phyloP scores from a whole-genome alignment of 2,329 filamentous ascomycete genomes.

The Aspergillus glaucus region DNA sequence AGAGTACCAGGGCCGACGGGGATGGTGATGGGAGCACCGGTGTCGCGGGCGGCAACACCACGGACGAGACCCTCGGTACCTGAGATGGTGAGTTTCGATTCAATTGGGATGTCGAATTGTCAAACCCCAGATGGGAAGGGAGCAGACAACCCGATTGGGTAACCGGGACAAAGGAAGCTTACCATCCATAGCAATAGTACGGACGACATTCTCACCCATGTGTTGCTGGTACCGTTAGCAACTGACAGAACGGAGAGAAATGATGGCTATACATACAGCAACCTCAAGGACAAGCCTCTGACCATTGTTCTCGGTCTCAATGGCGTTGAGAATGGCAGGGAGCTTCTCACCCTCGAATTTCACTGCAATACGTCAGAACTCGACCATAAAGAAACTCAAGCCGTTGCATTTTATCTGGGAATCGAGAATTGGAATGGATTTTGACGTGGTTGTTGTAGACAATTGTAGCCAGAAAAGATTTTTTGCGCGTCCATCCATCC shows the following conservation, averaged over 20 bases:
- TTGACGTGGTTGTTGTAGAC: slow-evolving; percentile 15
- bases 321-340: slow-evolving; percentile 93
- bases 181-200: slow-evolving; percentile 99
- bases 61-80: slow-evolving; percentile 99
- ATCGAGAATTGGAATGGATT: slow-evolving; percentile 13
- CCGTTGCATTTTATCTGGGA: too few relatives aligned
- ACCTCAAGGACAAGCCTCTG: slow-evolving; percentile 96
- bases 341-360: slow-evolving; percentile 95
- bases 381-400: slow-evolving; percentile 12
- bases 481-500: slow-evolving; percentile 24
- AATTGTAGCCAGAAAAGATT: slow-evolving; percentile 36
- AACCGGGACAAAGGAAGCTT: slow-evolving; percentile 36
- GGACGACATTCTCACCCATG: slow-evolving; percentile 97
- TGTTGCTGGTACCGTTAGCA: slow-evolving; percentile 67
- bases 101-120: not conserved
- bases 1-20: slow-evolving; percentile 90
- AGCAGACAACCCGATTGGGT: slow-evolving; percentile 1
- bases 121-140: not conserved
- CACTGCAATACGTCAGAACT: slow-evolving; percentile 52
- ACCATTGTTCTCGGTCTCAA: slow-evolving; percentile 84
- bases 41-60: slow-evolving; percentile 78
- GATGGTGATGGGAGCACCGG: slow-evolving; percentile 90
- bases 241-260: not conserved
- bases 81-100: slow-evolving; percentile 33
- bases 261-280: slow-evolving; percentile 59